These are phyloP conservation scores for Aspergillus alliaceus DNA, from an alignment of 2,329 filamentous ascomycete genomes.

Conservation along the genomic window DNA sequence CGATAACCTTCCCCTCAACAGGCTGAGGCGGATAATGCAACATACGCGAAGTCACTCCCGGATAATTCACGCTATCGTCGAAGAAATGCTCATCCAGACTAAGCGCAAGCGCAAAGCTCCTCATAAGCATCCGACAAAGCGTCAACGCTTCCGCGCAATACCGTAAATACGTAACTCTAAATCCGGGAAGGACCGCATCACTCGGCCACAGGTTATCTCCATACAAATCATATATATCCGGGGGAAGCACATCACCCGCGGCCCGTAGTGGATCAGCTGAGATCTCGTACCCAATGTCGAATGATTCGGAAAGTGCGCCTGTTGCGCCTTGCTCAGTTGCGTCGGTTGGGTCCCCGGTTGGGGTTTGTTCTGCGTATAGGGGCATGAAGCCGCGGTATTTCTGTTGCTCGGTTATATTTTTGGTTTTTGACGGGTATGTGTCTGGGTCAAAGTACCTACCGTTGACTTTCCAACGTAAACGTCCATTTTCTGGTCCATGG, in stretches of 20 bases:
- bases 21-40: slow-evolving; percentile 43
- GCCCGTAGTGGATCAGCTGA: slow-evolving; percentile 18
- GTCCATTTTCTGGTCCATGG: slow-evolving; percentile 44
- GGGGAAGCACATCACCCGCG: slow-evolving; percentile 9
- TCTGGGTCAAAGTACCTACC: not conserved
- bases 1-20: slow-evolving; percentile 32
- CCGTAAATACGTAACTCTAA: slow-evolving; percentile 13
- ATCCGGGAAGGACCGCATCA: slow-evolving; percentile 16
- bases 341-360: slow-evolving; percentile 15
- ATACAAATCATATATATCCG: slow-evolving; percentile 19
- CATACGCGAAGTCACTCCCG: slow-evolving; percentile 41
- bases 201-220: slow-evolving; percentile 27
- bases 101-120: slow-evolving; percentile 42
- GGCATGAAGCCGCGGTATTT: slow-evolving; percentile 29
- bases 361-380: slow-evolving; percentile 12
- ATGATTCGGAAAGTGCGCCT: slow-evolving; percentile 22
- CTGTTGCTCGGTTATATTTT: not conserved
- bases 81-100: slow-evolving; percentile 40
- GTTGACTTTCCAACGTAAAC: slow-evolving; percentile 35
- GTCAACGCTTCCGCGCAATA: slow-evolving; percentile 20
- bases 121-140: slow-evolving; percentile 28
- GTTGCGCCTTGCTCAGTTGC: slow-evolving; percentile 6
- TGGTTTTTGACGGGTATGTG: no score
- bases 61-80: slow-evolving; percentile 30
- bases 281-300: slow-evolving; percentile 28